Evolutionary conservation across 768 basidiomycete species (phyloP).

Genomic region (Serendipita indica): DNA sequence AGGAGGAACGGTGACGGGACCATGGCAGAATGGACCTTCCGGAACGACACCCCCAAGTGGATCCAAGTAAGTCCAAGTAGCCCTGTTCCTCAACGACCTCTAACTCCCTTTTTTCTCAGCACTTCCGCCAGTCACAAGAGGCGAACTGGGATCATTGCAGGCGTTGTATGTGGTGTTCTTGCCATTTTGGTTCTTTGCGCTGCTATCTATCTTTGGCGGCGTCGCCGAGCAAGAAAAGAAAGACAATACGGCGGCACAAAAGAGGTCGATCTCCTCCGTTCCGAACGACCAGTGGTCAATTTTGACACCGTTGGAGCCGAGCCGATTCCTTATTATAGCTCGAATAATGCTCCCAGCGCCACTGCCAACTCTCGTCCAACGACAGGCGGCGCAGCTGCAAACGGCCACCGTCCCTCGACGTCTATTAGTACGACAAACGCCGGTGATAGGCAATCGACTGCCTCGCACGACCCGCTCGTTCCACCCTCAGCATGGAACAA

Average conservation of each 20-base stretch:
- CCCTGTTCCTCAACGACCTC: background rate
- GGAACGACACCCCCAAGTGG: background rate
- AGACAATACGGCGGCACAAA: background rate
- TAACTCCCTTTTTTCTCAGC: background rate
- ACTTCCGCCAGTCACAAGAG: background rate
- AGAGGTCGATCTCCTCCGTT: background rate
- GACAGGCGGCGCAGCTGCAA: background rate
- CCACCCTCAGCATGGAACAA: slow-evolving; percentile 3
- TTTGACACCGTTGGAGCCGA: background rate
- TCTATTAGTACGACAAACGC: background rate
- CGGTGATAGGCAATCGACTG: background rate
- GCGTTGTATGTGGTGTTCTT: background rate
- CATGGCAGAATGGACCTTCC: background rate
- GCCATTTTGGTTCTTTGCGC: background rate
- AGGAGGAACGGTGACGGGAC: slow-evolving; percentile 2
- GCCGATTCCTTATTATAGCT: background rate
- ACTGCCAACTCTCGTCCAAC: background rate
- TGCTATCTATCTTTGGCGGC: background rate
- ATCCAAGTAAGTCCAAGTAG: background rate
- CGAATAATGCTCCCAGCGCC: background rate
- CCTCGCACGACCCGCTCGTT: background rate
- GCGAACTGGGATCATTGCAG: background rate
- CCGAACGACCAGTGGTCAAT: background rate
- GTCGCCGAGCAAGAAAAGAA: background rate
- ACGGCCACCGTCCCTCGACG: slow-evolving; percentile 4